These are phyloP conservation scores for Ceratobasidium sp. DNA, from an alignment of 1,284 basidiomycete species.

Conservation along the genomic window DNA sequence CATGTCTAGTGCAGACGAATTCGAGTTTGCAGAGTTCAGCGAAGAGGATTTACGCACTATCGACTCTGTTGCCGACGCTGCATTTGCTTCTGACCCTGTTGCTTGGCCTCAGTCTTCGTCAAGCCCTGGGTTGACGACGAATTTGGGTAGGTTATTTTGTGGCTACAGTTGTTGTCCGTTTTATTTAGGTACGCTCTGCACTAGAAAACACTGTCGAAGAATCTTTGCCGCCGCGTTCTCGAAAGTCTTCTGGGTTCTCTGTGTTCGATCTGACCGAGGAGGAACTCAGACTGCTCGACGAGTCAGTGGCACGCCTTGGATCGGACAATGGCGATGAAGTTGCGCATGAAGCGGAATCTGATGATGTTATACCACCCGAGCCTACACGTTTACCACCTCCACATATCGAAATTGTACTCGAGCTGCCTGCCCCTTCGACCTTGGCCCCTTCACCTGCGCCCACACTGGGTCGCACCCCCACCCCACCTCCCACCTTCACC, in stretches of 20 bases:
- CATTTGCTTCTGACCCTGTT: conserved; percentile 46
- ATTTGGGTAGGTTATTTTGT: conserved; percentile 1
- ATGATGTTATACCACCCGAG: no score
- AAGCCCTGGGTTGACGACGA: not conserved
- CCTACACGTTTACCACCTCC: conserved; percentile 45
- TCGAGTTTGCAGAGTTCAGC: conserved; percentile 68
- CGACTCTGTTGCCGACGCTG: conserved; percentile 56
- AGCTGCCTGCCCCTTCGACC: conserved; percentile 48
- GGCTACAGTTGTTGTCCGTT: no score
- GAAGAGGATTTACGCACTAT: conserved; percentile 65
- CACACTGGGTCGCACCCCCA: conserved; percentile 41
- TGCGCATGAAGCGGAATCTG: conserved; percentile 37
- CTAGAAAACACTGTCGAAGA: no score
- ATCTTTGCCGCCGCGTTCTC: no score
- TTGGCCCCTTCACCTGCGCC: conserved; percentile 24
- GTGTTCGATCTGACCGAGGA: conserved; percentile 30
- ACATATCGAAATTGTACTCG: conserved; percentile 51
- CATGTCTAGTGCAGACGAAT: conserved; percentile 57
- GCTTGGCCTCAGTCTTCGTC: not conserved
- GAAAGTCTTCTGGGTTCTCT: conserved; percentile 32
- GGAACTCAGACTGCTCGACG: conserved; percentile 20
- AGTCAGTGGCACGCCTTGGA: conserved; percentile 20
- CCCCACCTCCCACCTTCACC: not conserved
- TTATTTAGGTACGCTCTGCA: no score
- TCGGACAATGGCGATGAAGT: conserved; percentile 20